Evolutionary conservation across 257 asterid species (phyloP), one percentile per base, ranked within the genome.

Genomic region (Ajuga chamaepitys): DNA sequence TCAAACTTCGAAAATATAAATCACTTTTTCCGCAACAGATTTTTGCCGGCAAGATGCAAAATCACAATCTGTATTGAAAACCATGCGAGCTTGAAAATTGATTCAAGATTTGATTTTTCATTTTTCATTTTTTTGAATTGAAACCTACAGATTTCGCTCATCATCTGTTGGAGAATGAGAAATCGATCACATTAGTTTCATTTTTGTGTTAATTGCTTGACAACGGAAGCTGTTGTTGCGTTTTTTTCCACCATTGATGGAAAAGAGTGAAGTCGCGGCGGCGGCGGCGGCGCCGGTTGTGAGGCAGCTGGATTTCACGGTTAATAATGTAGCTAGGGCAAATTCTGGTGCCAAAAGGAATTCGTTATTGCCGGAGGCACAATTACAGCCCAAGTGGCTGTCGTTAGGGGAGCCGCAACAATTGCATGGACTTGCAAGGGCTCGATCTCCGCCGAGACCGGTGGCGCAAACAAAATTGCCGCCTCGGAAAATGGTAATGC

Each of bases 271-370:
- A 21, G 59, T 63, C 4, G 72, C 74, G 62, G 67, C 76, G n/a
- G 30, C 61, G 48, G 50, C 75, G 64, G 75, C 70, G 52, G 47
- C 81, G 64, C 41, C 85, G 63, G 78, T 83, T 63, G 79, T 79
- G 58, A 82, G 85, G 82, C 88, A 80, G 86, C 79, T 85, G 71
- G 85, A 85, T 80, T 82, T 85, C 72, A 59, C 86, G 38, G 79
- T 62, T n/a, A 73, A 62, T 73, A 60, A 41, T 16, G 55, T 65
- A 20, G 60, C 70, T 17, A 22, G 70, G 58, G 72, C 62, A 20
- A 63, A 62, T 64, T 71, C 69, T 51, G 55, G 41, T 47, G 66
- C 52, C 20, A 44, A 42, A 47, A 78, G 67, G 74, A 77, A 34
- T 74, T 48, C 67, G 78, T 40, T 70, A 13, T 48, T 76, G 76